A percentile compares a stretch with the other conserved stretches of the same genome.
These are phyloP conservation scores for Ophiostoma pallidulum DNA, from an alignment of 2,329 filamentous ascomycete genomes.

Conservation along the genomic window DNA sequence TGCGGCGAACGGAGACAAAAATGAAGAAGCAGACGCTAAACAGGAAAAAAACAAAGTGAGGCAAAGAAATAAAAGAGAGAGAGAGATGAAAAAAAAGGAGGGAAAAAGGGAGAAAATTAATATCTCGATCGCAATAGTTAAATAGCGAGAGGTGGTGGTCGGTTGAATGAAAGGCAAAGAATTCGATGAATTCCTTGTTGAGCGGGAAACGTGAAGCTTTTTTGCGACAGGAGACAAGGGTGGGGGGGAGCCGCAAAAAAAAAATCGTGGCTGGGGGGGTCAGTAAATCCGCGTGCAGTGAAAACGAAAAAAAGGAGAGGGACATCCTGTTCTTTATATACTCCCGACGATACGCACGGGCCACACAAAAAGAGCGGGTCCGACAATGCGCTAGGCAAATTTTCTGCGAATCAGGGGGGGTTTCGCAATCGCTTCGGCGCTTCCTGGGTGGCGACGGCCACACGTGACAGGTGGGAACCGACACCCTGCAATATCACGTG, in stretches of 20 bases:
- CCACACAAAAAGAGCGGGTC: slow-evolving; percentile 12
- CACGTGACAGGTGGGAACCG: too few relatives aligned
- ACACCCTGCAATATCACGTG: slow-evolving; percentile 9
- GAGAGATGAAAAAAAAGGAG: not conserved
- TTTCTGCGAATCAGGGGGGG: slow-evolving; percentile 17
- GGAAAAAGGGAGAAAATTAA: not conserved
- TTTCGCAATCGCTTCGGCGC: slow-evolving; percentile 15
- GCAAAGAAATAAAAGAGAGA: not conserved
- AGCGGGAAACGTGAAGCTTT: slow-evolving; percentile 4
- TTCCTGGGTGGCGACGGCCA: slow-evolving; percentile 10
- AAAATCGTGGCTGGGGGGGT: slow-evolving; percentile 10
- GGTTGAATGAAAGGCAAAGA: slow-evolving; percentile 4
- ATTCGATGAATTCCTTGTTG: not conserved
- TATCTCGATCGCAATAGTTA: slow-evolving; percentile 16
- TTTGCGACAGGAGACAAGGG: slow-evolving; percentile 8
- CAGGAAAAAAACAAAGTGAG: not conserved
- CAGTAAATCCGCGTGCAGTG: slow-evolving; percentile 11
- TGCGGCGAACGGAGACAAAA: not conserved
- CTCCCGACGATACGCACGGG: slow-evolving; percentile 14
- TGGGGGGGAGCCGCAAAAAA: slow-evolving; percentile 13
- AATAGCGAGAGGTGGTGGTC: slow-evolving; percentile 13
- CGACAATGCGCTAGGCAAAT: slow-evolving; percentile 12
- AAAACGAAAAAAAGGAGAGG: slow-evolving; percentile 15
- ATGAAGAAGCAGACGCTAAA: slow-evolving; percentile 6
- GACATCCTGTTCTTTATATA: slow-evolving; percentile 17